Evolutionary conservation across 2,329 filamentous ascomycete species (phyloP).

Genomic region (Apiospora sp.): DNA sequence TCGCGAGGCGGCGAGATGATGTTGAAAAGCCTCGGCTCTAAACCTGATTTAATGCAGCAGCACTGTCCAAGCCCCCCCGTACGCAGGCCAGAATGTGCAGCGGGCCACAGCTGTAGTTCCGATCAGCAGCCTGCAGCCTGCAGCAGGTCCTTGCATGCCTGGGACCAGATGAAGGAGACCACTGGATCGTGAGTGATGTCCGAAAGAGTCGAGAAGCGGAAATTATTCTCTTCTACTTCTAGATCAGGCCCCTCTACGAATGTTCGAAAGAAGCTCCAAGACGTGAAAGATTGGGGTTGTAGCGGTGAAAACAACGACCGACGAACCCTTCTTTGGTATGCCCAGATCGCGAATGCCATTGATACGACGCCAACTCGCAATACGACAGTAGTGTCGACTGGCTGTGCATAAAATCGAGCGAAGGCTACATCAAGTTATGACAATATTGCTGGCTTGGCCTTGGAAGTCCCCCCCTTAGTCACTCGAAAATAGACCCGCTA

Average conservation of each 20-base stretch:
- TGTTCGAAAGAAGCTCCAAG: not conserved
- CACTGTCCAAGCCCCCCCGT: not conserved
- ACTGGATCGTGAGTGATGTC: constrained; percentile 8
- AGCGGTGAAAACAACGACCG: constrained; percentile 2
- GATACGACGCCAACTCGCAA: not conserved
- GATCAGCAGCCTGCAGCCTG: not conserved
- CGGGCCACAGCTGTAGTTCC: not conserved
- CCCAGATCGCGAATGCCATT: not conserved
- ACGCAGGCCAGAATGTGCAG: not conserved
- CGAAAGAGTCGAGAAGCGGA: constrained; percentile 2
- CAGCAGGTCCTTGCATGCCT: constrained; percentile 2
- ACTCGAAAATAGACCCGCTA: not conserved
- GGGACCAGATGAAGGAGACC: not conserved
- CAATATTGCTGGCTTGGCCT: not conserved
- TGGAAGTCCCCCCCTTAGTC: not conserved
- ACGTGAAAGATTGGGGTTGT: not conserved
- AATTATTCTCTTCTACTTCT: not conserved
- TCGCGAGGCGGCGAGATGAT: not conserved
- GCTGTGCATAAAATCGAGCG: not conserved
- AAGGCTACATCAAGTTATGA: not conserved
- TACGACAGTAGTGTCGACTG: not conserved
- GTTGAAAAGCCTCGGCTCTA: not conserved
- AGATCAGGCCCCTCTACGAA: not conserved
- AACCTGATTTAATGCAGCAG: not conserved
- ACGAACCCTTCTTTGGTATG: not conserved